Percentiles rank a stretch among this genome's conserved stretches.
Evolutionary conservation across 2,329 filamentous ascomycete genomes (phyloP).

Genomic region (Pseudogymnoascus sp.): DNA sequence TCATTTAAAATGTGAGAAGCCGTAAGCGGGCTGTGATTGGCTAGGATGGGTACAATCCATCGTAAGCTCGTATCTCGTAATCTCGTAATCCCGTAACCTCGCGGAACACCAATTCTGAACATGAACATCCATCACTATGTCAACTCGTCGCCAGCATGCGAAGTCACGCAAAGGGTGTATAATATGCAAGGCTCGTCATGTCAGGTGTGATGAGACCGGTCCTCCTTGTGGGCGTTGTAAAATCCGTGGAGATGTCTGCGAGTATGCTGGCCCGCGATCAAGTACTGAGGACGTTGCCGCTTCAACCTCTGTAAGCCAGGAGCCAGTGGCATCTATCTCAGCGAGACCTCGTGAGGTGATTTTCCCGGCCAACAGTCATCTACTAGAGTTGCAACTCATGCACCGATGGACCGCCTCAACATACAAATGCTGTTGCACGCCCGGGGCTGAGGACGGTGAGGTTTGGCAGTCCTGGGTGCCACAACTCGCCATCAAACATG

Average conservation of each 20-base stretch:
- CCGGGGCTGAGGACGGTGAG: slow-evolving; percentile 14
- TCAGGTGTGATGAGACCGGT: slow-evolving; percentile 29
- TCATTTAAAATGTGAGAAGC: neutral
- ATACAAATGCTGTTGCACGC: slow-evolving; percentile 17
- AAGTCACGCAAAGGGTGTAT: slow-evolving; percentile 10
- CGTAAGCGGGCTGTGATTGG: neutral
- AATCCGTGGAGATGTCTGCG: slow-evolving; percentile 14
- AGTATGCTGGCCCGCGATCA: neutral
- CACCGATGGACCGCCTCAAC: slow-evolving; percentile 21
- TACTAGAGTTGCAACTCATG: slow-evolving; percentile 22
- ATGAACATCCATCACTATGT: neutral
- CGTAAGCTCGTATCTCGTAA: neutral
- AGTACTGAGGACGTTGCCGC: neutral
- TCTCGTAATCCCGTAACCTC: neutral
- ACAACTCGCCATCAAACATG: slow-evolving; percentile 12
- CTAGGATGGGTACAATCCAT: neutral
- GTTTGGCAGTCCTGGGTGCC: slow-evolving; percentile 17
- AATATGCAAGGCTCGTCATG: slow-evolving; percentile 27
- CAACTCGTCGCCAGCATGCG: slow-evolving; percentile 8
- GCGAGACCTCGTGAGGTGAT: neutral
- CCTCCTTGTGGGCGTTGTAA: slow-evolving; percentile 27
- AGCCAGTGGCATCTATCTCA: neutral
- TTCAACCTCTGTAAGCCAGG: neutral
- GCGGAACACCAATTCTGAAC: neutral
- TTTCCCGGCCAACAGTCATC: slow-evolving; percentile 6